Base-by-base conservation (phyloP, 257 asterid genomes). In the Mentha longifolia region DNA sequence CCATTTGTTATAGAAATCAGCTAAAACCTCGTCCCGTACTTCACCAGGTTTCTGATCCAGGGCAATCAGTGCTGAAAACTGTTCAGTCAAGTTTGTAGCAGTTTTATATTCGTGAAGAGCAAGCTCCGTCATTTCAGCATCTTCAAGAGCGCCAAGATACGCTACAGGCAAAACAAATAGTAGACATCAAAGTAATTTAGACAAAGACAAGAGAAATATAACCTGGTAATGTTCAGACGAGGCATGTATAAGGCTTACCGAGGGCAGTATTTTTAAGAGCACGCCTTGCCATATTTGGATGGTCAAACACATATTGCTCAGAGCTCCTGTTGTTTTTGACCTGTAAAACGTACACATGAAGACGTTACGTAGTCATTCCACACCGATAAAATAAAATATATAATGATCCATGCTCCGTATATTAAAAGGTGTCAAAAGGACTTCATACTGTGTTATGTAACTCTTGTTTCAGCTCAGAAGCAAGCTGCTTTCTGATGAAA, bases 51-150 rank as follows among this genome's bases (percentile, higher is more conserved):
- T 82, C 90, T 87, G 97, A 79, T 88, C 95, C 72, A 95, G 89
- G 70, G 98, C 96, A 17, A 80, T 85, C 50, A 95, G 82, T 35
- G 97, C 92, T 7, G 96, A 85, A 83, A 94, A 82, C 78, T 94
- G 97, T 49, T 95, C 99, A 0, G 99, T 95, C 97, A 95, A 67
- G 75, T 95, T 95, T 49, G 95, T 85, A 76, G 99, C 97, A 42
- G 78, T 76, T 69, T 19, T 83, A 74, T 95, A 95, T 79, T 89
- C 98, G 15, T 88, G 79, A 78, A 95, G 61, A 7, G 81, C 84
- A 70, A 95, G 95, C 78, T 95, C 95, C 46, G 83, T 82, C 58
- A 72, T 52, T 73, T 86, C 90, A 9, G 83, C 72, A 76, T 83
- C 92, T 49, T 79, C 91, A 63, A 91, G 90, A 4, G 85, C 77